Base-by-base conservation (phyloP, 768 basidiomycete genomes). In the Favolaschia claudopus region DNA sequence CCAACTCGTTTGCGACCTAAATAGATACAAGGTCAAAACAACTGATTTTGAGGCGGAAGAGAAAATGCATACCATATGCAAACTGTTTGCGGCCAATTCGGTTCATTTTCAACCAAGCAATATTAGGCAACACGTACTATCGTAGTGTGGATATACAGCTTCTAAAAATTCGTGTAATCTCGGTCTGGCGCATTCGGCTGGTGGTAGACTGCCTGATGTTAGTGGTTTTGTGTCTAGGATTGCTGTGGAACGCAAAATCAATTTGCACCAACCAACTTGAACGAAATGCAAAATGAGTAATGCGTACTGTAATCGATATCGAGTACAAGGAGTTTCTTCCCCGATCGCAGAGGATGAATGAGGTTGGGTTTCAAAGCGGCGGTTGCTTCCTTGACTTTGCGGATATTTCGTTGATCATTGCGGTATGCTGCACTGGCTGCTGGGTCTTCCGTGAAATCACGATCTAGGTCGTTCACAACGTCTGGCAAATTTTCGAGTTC, bases 241-340 rank as follows among this genome's bases (percentile, higher is more conserved):
- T 31, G 92, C 91, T 92, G 65, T 32, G 17, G 52, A 37, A 29
- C 25, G 38, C 45, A 43, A 54, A 40, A 42, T 42, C 27, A n/a
- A 33, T 62, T 29, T 33, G 29, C 32, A 34, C 38, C 36, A 31
- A 13, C 20, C 31, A 12, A 17, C 51, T 42, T 20, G n/a, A 31
- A 53, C 40, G 27, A 25, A 34, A 28, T 6, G 44, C 22, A 29
- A 17, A 32, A 48, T 24, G 6, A 64, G n/a, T n/a, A n/a, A n/a
- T n/a, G n/a, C 84, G 67, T 54, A 92, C 93, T 95, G 65, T 95
- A 94, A 72, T 95, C 94, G 52, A 95, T 86, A 70, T 95, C 94
- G 9, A 96, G 80, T 1, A 96, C 93, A 20, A 95, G 81, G 1
- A 96, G 76, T 56, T 85, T 87, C 72, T 95, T 95, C 20, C 89